Percentiles rank a stretch among this genome's conserved stretches.
These are phyloP conservation scores for Trichophyton simii DNA, from an alignment of 2,329 filamentous ascomycete genomes.

Conservation along the genomic window DNA sequence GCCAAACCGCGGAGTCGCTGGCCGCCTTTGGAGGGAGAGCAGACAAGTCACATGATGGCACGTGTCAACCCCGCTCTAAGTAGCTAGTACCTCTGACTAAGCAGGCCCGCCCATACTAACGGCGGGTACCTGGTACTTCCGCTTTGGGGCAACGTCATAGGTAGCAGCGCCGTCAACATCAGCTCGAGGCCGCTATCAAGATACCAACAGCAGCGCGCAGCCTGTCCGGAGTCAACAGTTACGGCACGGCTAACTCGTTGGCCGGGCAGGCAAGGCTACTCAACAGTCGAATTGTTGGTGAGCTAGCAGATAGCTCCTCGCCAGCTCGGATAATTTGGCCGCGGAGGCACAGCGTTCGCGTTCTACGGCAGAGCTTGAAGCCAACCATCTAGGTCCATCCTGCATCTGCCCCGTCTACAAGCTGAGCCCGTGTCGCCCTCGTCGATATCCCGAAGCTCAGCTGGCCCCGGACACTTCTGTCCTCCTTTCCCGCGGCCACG, in stretches of 20 bases:
- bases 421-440: neutral
- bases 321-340: neutral
- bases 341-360: neutral
- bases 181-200: neutral
- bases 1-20: neutral
- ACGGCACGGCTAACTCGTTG: neutral
- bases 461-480: neutral
- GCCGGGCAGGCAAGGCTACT: neutral
- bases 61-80: slow-evolving; percentile 4
- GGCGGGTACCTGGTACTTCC: neutral
- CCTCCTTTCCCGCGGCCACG: neutral
- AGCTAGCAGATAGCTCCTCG: slow-evolving; percentile 1
- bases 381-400: neutral
- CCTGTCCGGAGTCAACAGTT: neutral
- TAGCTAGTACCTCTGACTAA: neutral
- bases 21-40: neutral
- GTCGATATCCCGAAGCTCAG: neutral
- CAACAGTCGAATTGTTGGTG: neutral
- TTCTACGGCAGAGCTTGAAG: neutral
- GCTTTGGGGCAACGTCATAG: no score
- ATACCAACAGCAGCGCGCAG: neutral
- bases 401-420: neutral
- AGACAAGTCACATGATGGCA: neutral
- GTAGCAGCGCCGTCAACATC: neutral
- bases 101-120: neutral